These are phyloP conservation scores for Trametes meyenii DNA, from an alignment of 768 basidiomycete species.

Conservation along the genomic window DNA sequence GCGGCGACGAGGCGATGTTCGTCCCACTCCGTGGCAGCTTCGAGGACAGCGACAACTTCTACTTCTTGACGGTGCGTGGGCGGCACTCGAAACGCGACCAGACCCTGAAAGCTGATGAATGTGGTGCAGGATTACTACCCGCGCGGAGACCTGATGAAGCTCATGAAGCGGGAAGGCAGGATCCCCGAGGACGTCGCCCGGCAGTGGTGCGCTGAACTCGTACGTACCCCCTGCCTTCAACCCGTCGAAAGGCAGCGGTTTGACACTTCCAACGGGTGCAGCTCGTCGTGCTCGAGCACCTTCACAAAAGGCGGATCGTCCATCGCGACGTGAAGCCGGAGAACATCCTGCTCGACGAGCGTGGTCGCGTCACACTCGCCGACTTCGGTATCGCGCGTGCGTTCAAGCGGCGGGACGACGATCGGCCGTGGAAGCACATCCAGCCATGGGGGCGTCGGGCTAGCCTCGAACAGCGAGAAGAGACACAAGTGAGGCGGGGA, in stretches of 20 bases:
- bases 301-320: conserved; percentile 29
- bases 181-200: conserved; percentile 16
- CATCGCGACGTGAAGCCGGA: conserved; percentile 37
- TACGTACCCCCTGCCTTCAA: not conserved
- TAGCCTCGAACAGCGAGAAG: not conserved
- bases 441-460: conserved; percentile 7
- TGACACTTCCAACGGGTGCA: not conserved
- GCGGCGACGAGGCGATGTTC: not conserved
- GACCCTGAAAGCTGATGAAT: not conserved
- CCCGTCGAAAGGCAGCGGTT: not conserved
- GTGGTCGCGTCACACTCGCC: conserved; percentile 29
- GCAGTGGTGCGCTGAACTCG: conserved; percentile 27
- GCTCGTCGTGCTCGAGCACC: conserved; percentile 25
- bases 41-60: conserved; percentile 28
- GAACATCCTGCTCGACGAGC: conserved; percentile 30
- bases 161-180: conserved; percentile 15
- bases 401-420: conserved; percentile 26
- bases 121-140: conserved; percentile 19
- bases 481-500: not conserved
- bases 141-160: conserved; percentile 16
- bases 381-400: conserved; percentile 31
- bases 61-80: conserved; percentile 26
- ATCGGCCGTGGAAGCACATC: conserved; percentile 16
- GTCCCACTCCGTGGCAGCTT: conserved; percentile 22
- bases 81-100: not conserved